phyloP scores from a whole-genome alignment of 139 green algal species.

The Chlorella sp. region DNA sequence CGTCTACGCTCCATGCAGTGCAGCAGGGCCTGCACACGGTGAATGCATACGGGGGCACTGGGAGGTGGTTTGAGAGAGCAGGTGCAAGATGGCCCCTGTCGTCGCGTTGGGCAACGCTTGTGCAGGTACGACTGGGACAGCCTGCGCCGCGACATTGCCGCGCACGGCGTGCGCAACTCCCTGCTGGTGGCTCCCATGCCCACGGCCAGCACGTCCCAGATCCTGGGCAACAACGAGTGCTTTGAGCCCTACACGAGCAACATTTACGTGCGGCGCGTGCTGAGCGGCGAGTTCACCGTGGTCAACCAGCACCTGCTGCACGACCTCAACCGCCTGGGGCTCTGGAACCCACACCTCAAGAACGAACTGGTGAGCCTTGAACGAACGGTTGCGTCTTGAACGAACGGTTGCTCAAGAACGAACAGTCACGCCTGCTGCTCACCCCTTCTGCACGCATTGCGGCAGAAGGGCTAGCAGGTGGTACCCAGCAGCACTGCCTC shows the following conservation, averaged over 20 bases:
- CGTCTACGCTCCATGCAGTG: no score
- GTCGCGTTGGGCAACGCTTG: no score
- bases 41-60: not conserved
- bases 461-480: not conserved
- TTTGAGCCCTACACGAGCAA: slow-evolving; percentile 99
- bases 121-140: slow-evolving; percentile 78
- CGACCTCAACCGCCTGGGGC: slow-evolving; percentile 83
- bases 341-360: slow-evolving; percentile 91
- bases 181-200: slow-evolving; percentile 97
- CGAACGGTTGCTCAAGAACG: no score
- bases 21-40: no score
- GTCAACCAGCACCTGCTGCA: slow-evolving; percentile 98
- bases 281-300: slow-evolving; percentile 91
- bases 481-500: no score
- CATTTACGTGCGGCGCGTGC: slow-evolving; percentile 97
- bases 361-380: slow-evolving; percentile 81
- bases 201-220: slow-evolving; percentile 90
- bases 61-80: no score
- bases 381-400: no score
- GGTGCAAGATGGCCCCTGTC: no score
- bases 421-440: not conserved
- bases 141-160: slow-evolving; percentile 67
- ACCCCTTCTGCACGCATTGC: not conserved
- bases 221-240: slow-evolving; percentile 97
- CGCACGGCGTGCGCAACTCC: slow-evolving; percentile 92